These are phyloP conservation scores for Hygrophoropsis aurantiaca DNA, from an alignment of 768 basidiomycete species.

Conservation along the genomic window DNA sequence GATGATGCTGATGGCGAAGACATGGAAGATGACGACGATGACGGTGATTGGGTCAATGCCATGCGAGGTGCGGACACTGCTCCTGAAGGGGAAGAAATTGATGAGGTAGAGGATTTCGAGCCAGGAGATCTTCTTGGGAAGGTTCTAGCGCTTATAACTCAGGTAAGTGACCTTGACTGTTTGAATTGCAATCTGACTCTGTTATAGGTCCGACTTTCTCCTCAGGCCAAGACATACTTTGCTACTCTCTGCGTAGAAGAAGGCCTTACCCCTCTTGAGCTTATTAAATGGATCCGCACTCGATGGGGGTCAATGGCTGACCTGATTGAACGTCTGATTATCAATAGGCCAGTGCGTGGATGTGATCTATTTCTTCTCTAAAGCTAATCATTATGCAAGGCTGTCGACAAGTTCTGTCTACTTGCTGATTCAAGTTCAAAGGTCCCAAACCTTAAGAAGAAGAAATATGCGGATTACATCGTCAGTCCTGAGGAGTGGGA, in stretches of 20 bases:
- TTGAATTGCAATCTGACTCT: too few relatives aligned
- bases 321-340: constrained; percentile 4
- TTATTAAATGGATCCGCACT: constrained; percentile 29
- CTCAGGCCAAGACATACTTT: constrained; percentile 27
- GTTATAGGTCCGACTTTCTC: constrained; percentile 11
- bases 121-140: constrained; percentile 6
- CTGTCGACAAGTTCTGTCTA: constrained; percentile 16
- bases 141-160: constrained; percentile 1
- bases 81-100: constrained; percentile 3
- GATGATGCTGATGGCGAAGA: too few relatives aligned
- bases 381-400: too few relatives aligned
- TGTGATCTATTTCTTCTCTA: too few relatives aligned
- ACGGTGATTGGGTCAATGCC: too few relatives aligned
- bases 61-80: too few relatives aligned
- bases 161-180: constrained; percentile 12
- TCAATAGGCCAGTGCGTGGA: too few relatives aligned
- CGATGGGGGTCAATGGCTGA: constrained; percentile 28
- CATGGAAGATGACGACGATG: too few relatives aligned
- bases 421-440: constrained; percentile 20
- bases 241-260: constrained; percentile 1
- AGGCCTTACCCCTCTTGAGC: constrained; percentile 18
- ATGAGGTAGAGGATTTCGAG: constrained; percentile 5
- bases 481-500: constrained; percentile 21
- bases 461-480: constrained; percentile 22
- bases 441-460: constrained; percentile 25